Evolutionary conservation across 2,329 filamentous ascomycete species (phyloP), one percentile per base, ranked within the genome.

Genomic region (Metarhizium anisopliae): DNA sequence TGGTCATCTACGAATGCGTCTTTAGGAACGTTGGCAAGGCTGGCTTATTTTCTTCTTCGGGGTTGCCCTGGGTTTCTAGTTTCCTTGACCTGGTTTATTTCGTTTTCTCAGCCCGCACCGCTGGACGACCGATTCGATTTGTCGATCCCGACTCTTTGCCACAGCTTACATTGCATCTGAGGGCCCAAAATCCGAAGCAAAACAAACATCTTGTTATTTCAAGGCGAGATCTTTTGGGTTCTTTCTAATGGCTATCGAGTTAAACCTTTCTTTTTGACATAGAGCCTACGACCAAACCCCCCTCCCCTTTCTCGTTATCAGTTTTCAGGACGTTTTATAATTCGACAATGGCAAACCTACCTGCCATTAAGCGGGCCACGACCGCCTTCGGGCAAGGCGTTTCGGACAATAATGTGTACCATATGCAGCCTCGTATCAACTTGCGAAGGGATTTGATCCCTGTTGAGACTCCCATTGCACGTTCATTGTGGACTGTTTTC

Each of bases 401-500:
- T 13, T 57, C 57, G 45, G 54, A 56, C 40, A 55, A 43, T 29
- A 51, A 60, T 54, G 64, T 52, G 52, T 60, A 64, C 42, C 58
- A 51, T 49, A 64, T 68, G 60, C 60, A 60, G 55, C 59, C 66
- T 51, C 67, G 65, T 30, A 58, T 63, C 59, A 67, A 67, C 29
- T 29, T 63, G 50, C 59, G 54, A 29, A 61, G 62, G 42, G 59
- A 62, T 55, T 53, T 59, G 8, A 11, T 36, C 18, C 8, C 30
- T 25, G 7, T 25, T n/a, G 29, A 58, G 29, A 40, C 8, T 4
- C 18, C 36, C 45, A 35, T 47, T 56, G 56, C 16, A 30, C 59
- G n/a, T 53, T 53, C 40, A 43, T 55, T 45, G 51, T 62, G 55
- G 60, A 60, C 50, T 51, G 30, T 53, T 43, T 58, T 45, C 36